phyloP scores from a whole-genome alignment of 1,284 basidiomycete species.

The Golubevia pallescens region DNA sequence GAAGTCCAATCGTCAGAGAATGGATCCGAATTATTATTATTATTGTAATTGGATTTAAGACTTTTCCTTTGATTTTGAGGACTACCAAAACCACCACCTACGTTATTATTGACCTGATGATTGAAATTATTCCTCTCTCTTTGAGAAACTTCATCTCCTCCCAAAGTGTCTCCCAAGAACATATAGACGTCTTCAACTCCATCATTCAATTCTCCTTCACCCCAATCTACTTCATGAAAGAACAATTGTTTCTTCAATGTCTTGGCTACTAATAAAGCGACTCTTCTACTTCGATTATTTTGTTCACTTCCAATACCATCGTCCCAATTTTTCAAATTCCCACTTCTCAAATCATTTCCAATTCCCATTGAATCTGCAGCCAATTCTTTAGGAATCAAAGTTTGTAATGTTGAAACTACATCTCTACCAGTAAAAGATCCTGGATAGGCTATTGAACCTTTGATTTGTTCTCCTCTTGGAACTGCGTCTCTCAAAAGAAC shows the following conservation, averaged over 20 bases:
- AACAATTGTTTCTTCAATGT: conserved; percentile 89
- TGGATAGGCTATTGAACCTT: conserved; percentile 56
- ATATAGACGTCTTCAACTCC: conserved; percentile 94
- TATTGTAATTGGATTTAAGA: background rate
- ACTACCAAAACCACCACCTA: conserved; percentile 68
- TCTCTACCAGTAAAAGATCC: conserved; percentile 58
- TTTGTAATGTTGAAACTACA: conserved; percentile 43
- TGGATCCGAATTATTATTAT: conserved; percentile 1
- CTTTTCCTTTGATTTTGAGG: background rate
- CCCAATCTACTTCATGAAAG: conserved; percentile 98
- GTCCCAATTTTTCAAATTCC: background rate
- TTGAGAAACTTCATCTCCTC: background rate
- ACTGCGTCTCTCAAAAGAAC: conserved; percentile 42
- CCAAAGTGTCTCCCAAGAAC: conserved; percentile 79
- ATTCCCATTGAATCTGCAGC: background rate
- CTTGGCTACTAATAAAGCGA: conserved; percentile 83
- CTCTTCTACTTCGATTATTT: conserved; percentile 67
- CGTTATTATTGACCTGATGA: conserved; percentile 67
- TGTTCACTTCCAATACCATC: conserved; percentile 5
- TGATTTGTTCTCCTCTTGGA: conserved; percentile 49
- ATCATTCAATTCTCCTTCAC: conserved; percentile 80
- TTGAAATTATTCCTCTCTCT: conserved; percentile 63
- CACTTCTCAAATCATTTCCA: background rate
- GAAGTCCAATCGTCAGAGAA: background rate
- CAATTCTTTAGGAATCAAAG: conserved; percentile 24